A percentile compares a stretch with the other conserved stretches of the same genome.
Evolutionary conservation across 176 grass and related monocot species (phyloP).

Genomic region (Pontederia crassipes): DNA sequence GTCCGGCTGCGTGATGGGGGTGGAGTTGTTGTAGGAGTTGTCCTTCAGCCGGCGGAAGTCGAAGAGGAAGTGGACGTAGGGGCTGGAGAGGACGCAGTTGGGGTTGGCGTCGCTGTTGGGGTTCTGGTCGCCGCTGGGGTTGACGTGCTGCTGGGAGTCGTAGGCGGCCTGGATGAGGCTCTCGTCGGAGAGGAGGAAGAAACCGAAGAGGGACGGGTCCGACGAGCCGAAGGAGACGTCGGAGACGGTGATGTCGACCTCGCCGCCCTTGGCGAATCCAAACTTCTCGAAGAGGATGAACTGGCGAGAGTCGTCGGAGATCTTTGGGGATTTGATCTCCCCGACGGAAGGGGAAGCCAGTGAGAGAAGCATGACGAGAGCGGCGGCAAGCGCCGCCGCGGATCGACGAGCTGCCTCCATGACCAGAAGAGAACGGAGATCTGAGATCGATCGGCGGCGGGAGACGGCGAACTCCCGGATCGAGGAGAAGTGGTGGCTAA

Average conservation of each 20-base stretch:
- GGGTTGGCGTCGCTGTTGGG: slow-evolving; percentile 16
- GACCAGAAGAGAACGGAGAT: not conserved
- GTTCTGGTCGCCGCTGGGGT: slow-evolving; percentile 4
- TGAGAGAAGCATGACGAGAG: slow-evolving; percentile 27
- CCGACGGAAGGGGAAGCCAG: slow-evolving; percentile 25
- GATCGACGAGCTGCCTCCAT: not conserved
- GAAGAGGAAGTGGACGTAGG: slow-evolving; percentile 62
- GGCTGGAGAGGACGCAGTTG: slow-evolving; percentile 54
- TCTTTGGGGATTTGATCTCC: slow-evolving; percentile 81
- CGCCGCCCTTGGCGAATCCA: slow-evolving; percentile 52
- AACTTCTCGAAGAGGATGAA: slow-evolving; percentile 99
- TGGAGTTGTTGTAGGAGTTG: slow-evolving; percentile 11
- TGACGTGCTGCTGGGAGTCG: slow-evolving; percentile 34
- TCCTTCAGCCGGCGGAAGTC: slow-evolving; percentile 36
- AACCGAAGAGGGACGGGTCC: slow-evolving; percentile 43
- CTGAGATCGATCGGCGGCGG: too few relatives aligned
- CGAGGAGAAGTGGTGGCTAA: too few relatives aligned
- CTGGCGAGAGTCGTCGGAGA: slow-evolving; percentile 40
- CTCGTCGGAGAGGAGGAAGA: slow-evolving; percentile 95
- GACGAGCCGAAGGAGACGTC: slow-evolving; percentile 24
- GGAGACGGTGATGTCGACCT: slow-evolving; percentile 34
- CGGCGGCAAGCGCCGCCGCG: not conserved
- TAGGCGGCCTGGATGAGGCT: slow-evolving; percentile 82
- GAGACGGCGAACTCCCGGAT: too few relatives aligned
- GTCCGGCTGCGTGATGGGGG: slow-evolving; percentile 57